Conservation (phyloP, 805 yeast species). For the Teunomyces aglyptinius region DNA sequence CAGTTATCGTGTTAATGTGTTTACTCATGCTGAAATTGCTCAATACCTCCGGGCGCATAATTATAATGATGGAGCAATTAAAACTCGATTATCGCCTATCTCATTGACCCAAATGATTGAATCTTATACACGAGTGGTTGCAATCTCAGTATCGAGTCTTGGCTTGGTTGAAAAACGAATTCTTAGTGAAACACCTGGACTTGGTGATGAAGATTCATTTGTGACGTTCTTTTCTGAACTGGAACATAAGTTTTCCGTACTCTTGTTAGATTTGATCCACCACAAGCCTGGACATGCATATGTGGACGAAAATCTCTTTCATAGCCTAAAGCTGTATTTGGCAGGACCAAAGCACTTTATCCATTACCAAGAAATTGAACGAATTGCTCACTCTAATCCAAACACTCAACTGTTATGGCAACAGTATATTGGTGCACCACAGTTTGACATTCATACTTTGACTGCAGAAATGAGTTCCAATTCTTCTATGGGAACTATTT, state of each 20-base stretch:
- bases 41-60: background rate
- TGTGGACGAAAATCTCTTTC: background rate
- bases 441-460: background rate
- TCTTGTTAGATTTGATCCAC: background rate
- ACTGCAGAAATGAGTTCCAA: background rate
- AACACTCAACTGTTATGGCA: background rate
- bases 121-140: background rate
- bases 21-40: background rate
- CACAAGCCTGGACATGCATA: background rate
- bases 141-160: background rate
- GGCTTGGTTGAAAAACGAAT: background rate
- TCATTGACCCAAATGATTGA: background rate
- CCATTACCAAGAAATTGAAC: background rate
- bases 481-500: background rate
- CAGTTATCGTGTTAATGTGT: background rate
- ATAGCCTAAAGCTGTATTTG: background rate
- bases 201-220: background rate
- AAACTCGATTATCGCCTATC: background rate
- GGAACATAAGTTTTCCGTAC: background rate
- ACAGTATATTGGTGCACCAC: background rate
- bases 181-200: background rate
- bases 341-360: background rate
- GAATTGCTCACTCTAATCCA: background rate
- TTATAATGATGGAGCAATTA: background rate
- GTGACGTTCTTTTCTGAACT: background rate